These are phyloP conservation scores for barrel medic (Medicago truncatula) DNA, from an alignment of 306 rosid species.

Conservation along the genomic window MtrunA17r5.0-ANR NC_053044.1:46377501-46378000, in stretches of 20 bases:
- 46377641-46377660: slow-evolving; percentile 79
- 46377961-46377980: slow-evolving; percentile 74
- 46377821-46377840: slow-evolving; percentile 82
- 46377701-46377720: slow-evolving; percentile 79
- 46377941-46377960: slow-evolving; percentile 75
- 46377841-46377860: slow-evolving; percentile 79
- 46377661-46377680: slow-evolving; percentile 94
- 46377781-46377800: slow-evolving; percentile 92
- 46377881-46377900: slow-evolving; percentile 77
- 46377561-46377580: slow-evolving; percentile 31
- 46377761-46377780: slow-evolving; percentile 78
- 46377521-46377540: slow-evolving; percentile 55
- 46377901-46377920: slow-evolving; percentile 74
- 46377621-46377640: slow-evolving; percentile 49
- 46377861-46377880: slow-evolving; percentile 70
- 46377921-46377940: slow-evolving; percentile 69
- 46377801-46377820: slow-evolving; percentile 83
- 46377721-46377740: slow-evolving; percentile 86
- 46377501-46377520: slow-evolving; percentile 14
- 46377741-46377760: slow-evolving; percentile 73
- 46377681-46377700: slow-evolving; percentile 93
- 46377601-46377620: slow-evolving; percentile 47
- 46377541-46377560: slow-evolving; percentile 52
- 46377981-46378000: slow-evolving; percentile 77
- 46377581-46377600: slow-evolving; percentile 48